Percentiles rank a stretch among this genome's conserved stretches.
Conservation (phyloP, 805 yeast species). For the Ogataea haglerorum region DNA sequence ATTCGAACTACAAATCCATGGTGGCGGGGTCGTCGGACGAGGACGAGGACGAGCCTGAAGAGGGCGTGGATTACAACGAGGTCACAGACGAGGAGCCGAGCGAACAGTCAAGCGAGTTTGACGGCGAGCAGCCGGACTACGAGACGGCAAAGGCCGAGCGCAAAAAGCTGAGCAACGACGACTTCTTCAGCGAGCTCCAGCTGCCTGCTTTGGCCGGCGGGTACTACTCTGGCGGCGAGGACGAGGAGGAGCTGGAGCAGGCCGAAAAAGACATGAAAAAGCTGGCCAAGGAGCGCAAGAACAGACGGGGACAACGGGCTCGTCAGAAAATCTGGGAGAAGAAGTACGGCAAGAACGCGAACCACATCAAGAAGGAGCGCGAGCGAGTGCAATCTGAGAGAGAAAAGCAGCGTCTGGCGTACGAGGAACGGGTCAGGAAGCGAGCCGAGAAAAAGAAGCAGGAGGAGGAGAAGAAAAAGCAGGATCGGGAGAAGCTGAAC, state of each 20-base stretch:
- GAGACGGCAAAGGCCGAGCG: constrained; percentile 53
- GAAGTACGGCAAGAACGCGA: constrained; percentile 82
- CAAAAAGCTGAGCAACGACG: constrained; percentile 33
- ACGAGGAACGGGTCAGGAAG: constrained; percentile 67
- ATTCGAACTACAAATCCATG: constrained; percentile 27
- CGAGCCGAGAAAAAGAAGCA: constrained; percentile 47
- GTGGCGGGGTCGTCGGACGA: constrained; percentile 45
- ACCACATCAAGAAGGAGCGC: constrained; percentile 70
- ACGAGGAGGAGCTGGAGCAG: constrained; percentile 49
- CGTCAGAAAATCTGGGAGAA: constrained; percentile 95
- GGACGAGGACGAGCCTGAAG: constrained; percentile 28
- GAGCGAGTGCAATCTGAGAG: constrained; percentile 52
- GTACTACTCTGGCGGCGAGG: constrained; percentile 75
- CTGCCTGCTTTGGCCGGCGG: constrained; percentile 78
- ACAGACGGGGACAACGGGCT: constrained; percentile 96
- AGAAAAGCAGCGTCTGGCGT: constrained; percentile 58
- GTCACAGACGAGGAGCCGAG: constrained; percentile 66
- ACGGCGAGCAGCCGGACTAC: constrained; percentile 30
- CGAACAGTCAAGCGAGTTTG: constrained; percentile 37
- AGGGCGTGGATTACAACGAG: constrained; percentile 48
- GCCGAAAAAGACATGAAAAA: constrained; percentile 46
- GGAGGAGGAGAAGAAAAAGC: constrained; percentile 13
- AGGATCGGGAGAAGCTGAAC: constrained; percentile 16
- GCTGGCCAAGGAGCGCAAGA: constrained; percentile 60
- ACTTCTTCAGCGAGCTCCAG: constrained; percentile 37